These are phyloP conservation scores for Hyaloperonospora arabidopsidis DNA, from an alignment of 352 stramenopile genomes.

Conservation along the genomic window DNA sequence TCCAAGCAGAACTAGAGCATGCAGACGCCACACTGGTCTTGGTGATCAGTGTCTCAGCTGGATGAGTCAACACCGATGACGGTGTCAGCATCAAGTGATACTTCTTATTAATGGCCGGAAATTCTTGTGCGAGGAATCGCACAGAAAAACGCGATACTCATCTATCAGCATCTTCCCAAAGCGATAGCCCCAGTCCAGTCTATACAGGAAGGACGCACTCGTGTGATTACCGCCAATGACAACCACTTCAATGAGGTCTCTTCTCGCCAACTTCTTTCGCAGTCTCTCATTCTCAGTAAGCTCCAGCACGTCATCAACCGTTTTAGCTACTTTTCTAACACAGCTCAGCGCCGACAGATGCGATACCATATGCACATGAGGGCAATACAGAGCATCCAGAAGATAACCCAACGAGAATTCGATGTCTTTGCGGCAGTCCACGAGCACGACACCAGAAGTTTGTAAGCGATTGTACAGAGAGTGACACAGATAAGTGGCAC, in stretches of 20 bases:
- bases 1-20: conserved; percentile 7
- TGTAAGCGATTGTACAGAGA: conserved; percentile 71
- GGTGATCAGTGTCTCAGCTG: background rate
- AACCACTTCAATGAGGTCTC: conserved; percentile 69
- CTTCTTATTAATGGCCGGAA: conserved; percentile 52
- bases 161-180: conserved; percentile 54
- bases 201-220: conserved; percentile 39
- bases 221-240: conserved; percentile 54
- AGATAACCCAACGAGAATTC: conserved; percentile 43
- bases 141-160: conserved; percentile 70
- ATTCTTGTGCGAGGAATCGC: conserved; percentile 56
- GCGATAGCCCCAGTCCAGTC: conserved; percentile 61
- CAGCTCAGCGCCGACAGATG: conserved; percentile 22
- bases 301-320: conserved; percentile 50
- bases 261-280: conserved; percentile 34
- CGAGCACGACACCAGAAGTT: conserved; percentile 52
- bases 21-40: background rate
- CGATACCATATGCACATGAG: conserved; percentile 17
- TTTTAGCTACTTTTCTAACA: conserved; percentile 18
- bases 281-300: conserved; percentile 29
- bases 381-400: conserved; percentile 47
- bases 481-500: conserved; percentile 55
- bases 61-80: conserved; percentile 5
- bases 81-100: conserved; percentile 58
- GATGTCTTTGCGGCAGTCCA: conserved; percentile 54